phyloP scores from a whole-genome alignment of 352 stramenopile genomes.

The Thalassiosira allenii region DNA sequence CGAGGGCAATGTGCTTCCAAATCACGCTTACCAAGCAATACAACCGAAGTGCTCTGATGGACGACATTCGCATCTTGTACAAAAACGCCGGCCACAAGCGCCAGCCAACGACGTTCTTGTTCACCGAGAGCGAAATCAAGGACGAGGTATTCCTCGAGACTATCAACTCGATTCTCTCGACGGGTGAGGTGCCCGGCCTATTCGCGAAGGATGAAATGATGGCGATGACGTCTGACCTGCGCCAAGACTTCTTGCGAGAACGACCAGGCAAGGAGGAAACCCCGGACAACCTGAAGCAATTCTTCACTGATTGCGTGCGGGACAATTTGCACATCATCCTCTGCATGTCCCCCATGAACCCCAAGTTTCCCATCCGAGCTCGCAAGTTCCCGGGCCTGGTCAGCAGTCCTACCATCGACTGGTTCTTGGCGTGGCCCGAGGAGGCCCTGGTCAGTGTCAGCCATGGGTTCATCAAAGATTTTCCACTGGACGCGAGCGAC shows the following conservation, averaged over 20 bases:
- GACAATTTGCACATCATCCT: conserved; percentile 99
- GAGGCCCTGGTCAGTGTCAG: conserved; percentile 97
- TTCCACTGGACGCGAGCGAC: conserved; percentile 92
- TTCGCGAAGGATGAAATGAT: conserved; percentile 99
- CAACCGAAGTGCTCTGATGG: conserved; percentile 97
- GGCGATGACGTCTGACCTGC: conserved; percentile 97
- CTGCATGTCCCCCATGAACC: conserved; percentile 99
- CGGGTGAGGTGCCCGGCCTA: conserved; percentile 96
- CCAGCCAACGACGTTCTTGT: conserved; percentile 97
- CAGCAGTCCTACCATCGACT: conserved; percentile 97
- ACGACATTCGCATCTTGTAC: conserved; percentile 96
- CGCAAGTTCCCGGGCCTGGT: conserved; percentile 98
- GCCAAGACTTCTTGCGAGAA: conserved; percentile 93
- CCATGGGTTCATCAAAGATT: conserved; percentile 96
- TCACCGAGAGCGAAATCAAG: conserved; percentile 99
- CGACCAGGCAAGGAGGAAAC: conserved; percentile 94
- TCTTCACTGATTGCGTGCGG: conserved; percentile 97
- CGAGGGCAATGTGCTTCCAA: conserved; percentile 96
- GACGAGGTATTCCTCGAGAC: conserved; percentile 99
- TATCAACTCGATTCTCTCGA: conserved; percentile 99
- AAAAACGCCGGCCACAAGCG: conserved; percentile 96
- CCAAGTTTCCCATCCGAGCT: conserved; percentile 96
- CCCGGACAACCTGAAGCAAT: conserved; percentile 97
- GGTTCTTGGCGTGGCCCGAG: conserved; percentile 99
- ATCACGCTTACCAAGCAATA: conserved; percentile 99